Conservation (phyloP, 2,329 filamentous ascomycete species). For the Monilinia aucupariae region DNA sequence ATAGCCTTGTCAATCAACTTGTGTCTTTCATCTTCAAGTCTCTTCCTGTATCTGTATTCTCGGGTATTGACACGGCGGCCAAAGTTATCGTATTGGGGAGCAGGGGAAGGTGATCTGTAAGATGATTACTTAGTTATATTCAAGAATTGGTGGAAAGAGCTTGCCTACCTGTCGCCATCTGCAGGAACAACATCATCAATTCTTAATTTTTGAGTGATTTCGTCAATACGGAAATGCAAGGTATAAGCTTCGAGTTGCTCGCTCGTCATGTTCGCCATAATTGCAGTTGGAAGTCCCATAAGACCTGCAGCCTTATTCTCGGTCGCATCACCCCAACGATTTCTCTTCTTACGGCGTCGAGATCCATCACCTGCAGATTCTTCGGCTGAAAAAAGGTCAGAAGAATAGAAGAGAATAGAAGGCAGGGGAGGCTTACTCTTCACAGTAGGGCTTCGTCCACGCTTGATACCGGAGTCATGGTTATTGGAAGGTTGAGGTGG, state of each 20-base stretch:
- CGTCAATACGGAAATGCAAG: constrained; percentile 92
- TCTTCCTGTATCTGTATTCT: constrained; percentile 97
- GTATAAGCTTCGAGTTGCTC: constrained; percentile 98
- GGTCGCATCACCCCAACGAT: constrained; percentile 93
- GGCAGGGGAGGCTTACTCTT: constrained; percentile 53
- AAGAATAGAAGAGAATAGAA: background rate
- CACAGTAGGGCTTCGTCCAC: constrained; percentile 79
- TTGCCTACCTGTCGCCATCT: constrained; percentile 82
- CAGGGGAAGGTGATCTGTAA: constrained; percentile 82
- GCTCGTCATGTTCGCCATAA: constrained; percentile 95
- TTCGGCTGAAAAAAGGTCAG: constrained; percentile 28
- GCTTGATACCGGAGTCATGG: constrained; percentile 53
- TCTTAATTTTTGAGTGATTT: constrained; percentile 97
- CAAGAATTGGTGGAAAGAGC: constrained; percentile 1
- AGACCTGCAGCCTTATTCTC: constrained; percentile 98
- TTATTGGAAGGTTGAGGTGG: constrained; percentile 24
- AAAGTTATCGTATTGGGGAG: constrained; percentile 98
- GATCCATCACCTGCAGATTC: constrained; percentile 57
- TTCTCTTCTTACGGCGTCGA: constrained; percentile 93
- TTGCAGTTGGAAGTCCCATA: constrained; percentile 95
- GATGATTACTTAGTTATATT: constrained; percentile 17
- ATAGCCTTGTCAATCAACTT: constrained; percentile 98
- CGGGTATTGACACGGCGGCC: constrained; percentile 98
- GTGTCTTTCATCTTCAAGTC: constrained; percentile 96
- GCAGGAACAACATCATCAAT: constrained; percentile 98